A percentile compares a stretch with the other conserved stretches of the same genome.
Evolutionary conservation across 78 protist genomes (phyloP).

Genomic region (Dictyostelium brefeldianum): DNA sequence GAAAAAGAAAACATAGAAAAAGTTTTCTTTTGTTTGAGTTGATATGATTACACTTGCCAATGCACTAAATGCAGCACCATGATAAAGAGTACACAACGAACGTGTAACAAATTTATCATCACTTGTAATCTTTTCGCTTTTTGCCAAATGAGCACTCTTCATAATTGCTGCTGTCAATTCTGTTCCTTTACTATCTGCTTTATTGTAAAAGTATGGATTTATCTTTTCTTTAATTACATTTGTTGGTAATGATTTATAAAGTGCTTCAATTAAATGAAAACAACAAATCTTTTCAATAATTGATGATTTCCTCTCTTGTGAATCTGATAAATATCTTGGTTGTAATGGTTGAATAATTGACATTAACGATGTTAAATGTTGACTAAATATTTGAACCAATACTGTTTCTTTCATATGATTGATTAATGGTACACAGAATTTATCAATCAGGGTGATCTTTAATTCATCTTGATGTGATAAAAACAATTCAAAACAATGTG

Average conservation of each 20-base stretch:
- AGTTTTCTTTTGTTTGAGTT: conserved; percentile 82
- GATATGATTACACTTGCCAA: conserved; percentile 71
- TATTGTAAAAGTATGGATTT: conserved; percentile 62
- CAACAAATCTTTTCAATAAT: conserved; percentile 77
- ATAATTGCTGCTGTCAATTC: conserved; percentile 82
- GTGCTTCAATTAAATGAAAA: conserved; percentile 58
- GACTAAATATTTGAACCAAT: conserved; percentile 39
- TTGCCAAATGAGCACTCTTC: conserved; percentile 81
- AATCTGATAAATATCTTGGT: conserved; percentile 33
- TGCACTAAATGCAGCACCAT: conserved; percentile 83
- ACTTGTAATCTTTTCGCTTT: conserved; percentile 50
- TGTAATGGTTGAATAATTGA: conserved; percentile 66
- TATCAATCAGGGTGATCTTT: conserved; percentile 51
- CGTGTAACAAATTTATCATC: conserved; percentile 68
- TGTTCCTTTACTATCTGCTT: conserved; percentile 73
- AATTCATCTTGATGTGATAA: conserved; percentile 55
- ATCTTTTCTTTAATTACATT: conserved; percentile 42
- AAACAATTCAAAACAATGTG: conserved; percentile 63
- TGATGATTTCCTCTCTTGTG: conserved; percentile 41
- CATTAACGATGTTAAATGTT: conserved; percentile 37
- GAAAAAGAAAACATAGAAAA: conserved; percentile 80
- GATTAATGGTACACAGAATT: conserved; percentile 68
- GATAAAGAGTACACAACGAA: conserved; percentile 30
- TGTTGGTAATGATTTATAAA: conserved; percentile 45
- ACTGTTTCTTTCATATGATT: conserved; percentile 21